Evolutionary conservation across 192 early-diverging fungal genomes (phyloP), one percentile per base, ranked within the genome.

Genomic region (Backusella sp.): DNA sequence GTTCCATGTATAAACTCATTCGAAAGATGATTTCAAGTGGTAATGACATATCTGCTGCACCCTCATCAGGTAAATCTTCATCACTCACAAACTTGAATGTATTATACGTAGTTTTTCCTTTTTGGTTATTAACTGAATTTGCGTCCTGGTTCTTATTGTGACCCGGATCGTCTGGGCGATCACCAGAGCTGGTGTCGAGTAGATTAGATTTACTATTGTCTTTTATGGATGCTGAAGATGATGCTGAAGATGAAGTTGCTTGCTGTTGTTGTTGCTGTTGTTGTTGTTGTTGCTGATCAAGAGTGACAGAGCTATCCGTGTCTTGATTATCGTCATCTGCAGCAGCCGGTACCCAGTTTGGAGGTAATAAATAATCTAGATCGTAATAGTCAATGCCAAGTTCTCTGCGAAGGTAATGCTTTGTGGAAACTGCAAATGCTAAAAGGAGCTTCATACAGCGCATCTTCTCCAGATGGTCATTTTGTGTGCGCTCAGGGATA

Each of bases 321-420:
- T 82, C 80, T 36, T 86, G 76, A 35, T 75, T 73, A 49, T 78
- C 56, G 37, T 82, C 72, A 34, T 52, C 68, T 46, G 80, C 83
- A 6, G 82, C 82, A 1, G 80, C 78, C 6, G 86, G 86, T 11
- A 83, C 68, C 79, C 83, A 89, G 41, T 86, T 77, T 2, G 91
- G 82, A 5, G 87, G 89, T 39, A 91, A 76, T 14, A 92, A 77
- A 53, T 84, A 81, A 37, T 89, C 82, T 2, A 91, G 78, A 78
- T 90, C 90, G 77, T 89, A 83, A 39, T 88, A 89, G 39, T 89
- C 80, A 36, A 83, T 76, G 0, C 88, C 91, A 68, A 84, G 81
- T 74, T 94, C 92, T 23, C 81, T 82, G 0, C 92, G 78, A 8
- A 92, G 82, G 72, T 90, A 86, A 76, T 88, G 88, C 32, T 88